Base-by-base conservation (phyloP, 805 yeast genomes). In the Ogataea saltuana region DNA sequence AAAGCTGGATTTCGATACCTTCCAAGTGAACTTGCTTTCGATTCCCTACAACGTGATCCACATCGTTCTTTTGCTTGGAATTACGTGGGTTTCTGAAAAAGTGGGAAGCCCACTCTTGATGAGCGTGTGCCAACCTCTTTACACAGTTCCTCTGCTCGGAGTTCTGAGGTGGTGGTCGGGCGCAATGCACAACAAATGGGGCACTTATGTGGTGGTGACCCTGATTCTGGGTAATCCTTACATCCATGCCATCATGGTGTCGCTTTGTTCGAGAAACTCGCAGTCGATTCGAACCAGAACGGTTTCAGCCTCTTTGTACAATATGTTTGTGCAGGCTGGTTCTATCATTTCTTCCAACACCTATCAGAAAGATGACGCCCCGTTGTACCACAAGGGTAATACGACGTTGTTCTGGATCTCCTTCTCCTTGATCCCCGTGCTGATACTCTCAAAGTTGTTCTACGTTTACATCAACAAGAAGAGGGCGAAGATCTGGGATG, bases 261-360 rank as follows among this genome's bases (percentile, higher is more conserved):
- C 76, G 20, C 78, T 86, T 81, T 73, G 79, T 44, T 80, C 88
- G 0, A 60, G 76, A 21, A 82, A 82, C 53, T 72, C 87, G 8
- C 76, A 78, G 58, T 70, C 83, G 1, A 84, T 83, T 20, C 63
- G 82, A n/a, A 66, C 78, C 2, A 67, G 90, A 51, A 76, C 88
- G 0, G 80, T 83, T 4, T 72, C 83, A 11, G 78, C 87, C 0
- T 80, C 88, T 0, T 44, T 83, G 35, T 81, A 77, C 55, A 84
- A 83, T 54, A 80, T 82, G 70, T 74, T 71, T 58, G 78, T 77
- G 1, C 89, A 84, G 56, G 67, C 78, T 0, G 83, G 80, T 1
- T 60, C 68, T 15, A 78, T 84, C 37, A 64, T 75, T 8, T 65
- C 79, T 3, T 65, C 80, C 6, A 76, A 82, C 53, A 70, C 84